Evolutionary conservation across 805 yeast species (phyloP), one percentile per base, ranked within the genome.

Genomic region (Candida maris): DNA sequence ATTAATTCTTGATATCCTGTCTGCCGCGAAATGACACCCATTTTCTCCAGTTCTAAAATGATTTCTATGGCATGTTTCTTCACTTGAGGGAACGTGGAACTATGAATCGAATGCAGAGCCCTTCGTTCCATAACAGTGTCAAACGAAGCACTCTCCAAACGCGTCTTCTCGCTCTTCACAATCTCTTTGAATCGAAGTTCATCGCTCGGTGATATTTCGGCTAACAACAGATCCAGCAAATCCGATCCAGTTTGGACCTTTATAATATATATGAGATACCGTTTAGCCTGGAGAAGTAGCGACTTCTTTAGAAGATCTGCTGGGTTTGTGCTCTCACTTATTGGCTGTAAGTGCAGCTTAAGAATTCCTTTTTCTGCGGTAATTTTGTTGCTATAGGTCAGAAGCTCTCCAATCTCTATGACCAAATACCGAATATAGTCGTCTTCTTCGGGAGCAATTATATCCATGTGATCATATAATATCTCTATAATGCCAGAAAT

Each of bases 221-320:
- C 73, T 7, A 84, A 69, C 34, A 87, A 59, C 12, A 57, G 20
- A 30, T 56, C 64, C 19, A 59, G 43, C 36, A 86, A 61, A 34
- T 84, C 91, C 37, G 81, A 71, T 30, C 91, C 68, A 44, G 78
- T 80, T 64, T 93, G 97, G 5, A 93, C 85, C 46, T 88, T 79
- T 44, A 89, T 77, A 51, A 91, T 77, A 53, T 87, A 87, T 12
- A 83, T 62, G n/a, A 89, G 64, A 47, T 88, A 82, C 44, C 95
- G 68, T 57, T 91, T 91, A 1, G 84, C 87, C 52, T 86, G 88
- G 35, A 86, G 72, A 50, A 81, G 65, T 20, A 85, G 61, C 5
- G 82, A 39, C 37, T 39, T 50, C 34, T 23, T 26, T 5, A 67
- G 67, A 15, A 70, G 48, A 5, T 71, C 64, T 17, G 64, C 68